A percentile compares a stretch with the other conserved stretches of the same genome.
These are phyloP conservation scores for Malassezia dermatis DNA, from an alignment of 1,284 basidiomycete genomes.

Conservation along the genomic window DNA sequence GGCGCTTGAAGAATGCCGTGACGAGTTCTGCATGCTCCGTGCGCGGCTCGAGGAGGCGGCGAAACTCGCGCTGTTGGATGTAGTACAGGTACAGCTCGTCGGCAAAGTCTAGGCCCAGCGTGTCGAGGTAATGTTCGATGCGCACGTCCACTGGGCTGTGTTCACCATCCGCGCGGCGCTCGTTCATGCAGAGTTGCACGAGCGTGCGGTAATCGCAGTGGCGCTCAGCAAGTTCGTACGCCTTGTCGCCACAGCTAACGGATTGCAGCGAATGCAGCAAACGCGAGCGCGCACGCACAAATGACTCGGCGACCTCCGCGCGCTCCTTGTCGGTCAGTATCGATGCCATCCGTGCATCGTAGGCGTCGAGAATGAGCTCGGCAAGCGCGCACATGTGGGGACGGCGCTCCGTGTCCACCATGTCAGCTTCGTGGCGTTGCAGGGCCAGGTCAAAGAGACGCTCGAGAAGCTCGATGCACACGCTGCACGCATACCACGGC, in stretches of 20 bases:
- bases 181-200: conserved; percentile 59
- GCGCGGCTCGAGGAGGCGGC: conserved; percentile 65
- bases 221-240: conserved; percentile 70
- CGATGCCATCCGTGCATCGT: conserved; percentile 48
- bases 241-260: conserved; percentile 59
- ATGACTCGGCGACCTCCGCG: conserved; percentile 55
- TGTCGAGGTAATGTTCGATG: conserved; percentile 61
- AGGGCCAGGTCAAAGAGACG: conserved; percentile 63
- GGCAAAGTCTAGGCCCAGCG: conserved; percentile 73
- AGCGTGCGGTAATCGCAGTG: conserved; percentile 74
- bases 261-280: conserved; percentile 65
- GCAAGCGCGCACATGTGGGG: conserved; percentile 62
- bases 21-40: conserved; percentile 58
- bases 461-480: conserved; percentile 61
- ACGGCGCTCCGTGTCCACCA: conserved; percentile 49
- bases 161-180: neutral
- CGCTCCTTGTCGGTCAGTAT: conserved; percentile 21
- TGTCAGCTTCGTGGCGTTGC: conserved; percentile 49
- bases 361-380: conserved; percentile 46
- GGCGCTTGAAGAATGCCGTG: conserved; percentile 60
- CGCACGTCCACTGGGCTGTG: conserved; percentile 24
- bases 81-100: conserved; percentile 70
- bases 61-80: conserved; percentile 56
- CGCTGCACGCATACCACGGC: conserved; percentile 70
- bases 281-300: conserved; percentile 60